These are phyloP conservation scores for Globisporangium nodosum DNA, from an alignment of 352 stramenopile species.

Conservation along the genomic window DNA sequence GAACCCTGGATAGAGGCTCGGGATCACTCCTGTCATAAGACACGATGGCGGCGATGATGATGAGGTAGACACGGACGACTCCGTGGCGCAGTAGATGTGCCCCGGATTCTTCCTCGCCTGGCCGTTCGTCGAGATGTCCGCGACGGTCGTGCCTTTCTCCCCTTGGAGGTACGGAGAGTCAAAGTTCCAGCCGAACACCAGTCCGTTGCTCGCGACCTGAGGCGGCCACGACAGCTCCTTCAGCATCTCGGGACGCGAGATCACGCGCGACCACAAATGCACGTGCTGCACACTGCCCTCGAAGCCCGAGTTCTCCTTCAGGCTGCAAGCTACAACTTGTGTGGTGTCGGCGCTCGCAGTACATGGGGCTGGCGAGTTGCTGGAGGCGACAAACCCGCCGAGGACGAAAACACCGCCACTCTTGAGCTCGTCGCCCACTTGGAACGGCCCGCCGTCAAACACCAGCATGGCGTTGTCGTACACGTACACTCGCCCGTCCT, in stretches of 20 bases:
- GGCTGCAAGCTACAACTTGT: conserved; percentile 19
- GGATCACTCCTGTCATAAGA: conserved; percentile 24
- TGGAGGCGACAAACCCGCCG: conserved; percentile 30
- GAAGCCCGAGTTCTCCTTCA: conserved; percentile 22
- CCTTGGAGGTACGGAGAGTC: conserved; percentile 22
- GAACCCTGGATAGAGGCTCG: conserved; percentile 37
- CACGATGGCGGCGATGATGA: conserved; percentile 12
- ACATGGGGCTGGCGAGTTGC: conserved; percentile 7
- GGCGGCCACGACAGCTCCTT: conserved; percentile 52
- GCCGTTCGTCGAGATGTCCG: conserved; percentile 42
- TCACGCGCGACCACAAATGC: conserved; percentile 46
- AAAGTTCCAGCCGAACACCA: conserved; percentile 69
- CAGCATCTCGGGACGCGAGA: conserved; percentile 41
- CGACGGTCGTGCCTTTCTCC: conserved; percentile 20
- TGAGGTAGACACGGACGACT: background rate
- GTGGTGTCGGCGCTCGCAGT: background rate
- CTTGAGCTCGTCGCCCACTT: conserved; percentile 21
- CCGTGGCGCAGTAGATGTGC: conserved; percentile 22
- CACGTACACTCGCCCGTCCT: conserved; percentile 44
- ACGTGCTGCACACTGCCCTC: conserved; percentile 51
- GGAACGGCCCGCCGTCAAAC: conserved; percentile 65
- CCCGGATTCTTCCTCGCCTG: conserved; percentile 39
- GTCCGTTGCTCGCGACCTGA: conserved; percentile 39
- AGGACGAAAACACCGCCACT: conserved; percentile 35
- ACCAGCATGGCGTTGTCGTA: conserved; percentile 68